A percentile compares a stretch with the other conserved stretches of the same genome.
phyloP scores from a whole-genome alignment of 2,329 filamentous ascomycete genomes.

The Penicillium psychrosexuale region DNA sequence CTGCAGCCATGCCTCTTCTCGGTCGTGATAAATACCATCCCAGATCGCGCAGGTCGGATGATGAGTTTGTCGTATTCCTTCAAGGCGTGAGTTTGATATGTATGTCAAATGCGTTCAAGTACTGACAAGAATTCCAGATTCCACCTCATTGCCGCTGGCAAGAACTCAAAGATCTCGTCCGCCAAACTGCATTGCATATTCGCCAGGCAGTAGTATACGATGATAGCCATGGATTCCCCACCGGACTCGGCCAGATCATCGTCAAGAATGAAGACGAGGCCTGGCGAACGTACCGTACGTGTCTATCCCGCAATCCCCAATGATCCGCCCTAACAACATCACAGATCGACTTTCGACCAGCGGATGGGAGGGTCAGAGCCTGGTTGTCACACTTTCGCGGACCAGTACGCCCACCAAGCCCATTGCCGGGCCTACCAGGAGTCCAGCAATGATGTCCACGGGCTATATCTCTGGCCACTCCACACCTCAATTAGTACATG shows the following conservation, averaged over 20 bases:
- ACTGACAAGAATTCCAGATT: conserved; percentile 30
- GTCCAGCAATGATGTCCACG: conserved; percentile 31
- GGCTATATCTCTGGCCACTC: conserved; percentile 33
- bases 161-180: conserved; percentile 45
- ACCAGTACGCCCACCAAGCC: conserved; percentile 42
- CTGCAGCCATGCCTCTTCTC: conserved; percentile 30
- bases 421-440: conserved; percentile 44
- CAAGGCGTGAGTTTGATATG: conserved; percentile 36
- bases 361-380: conserved; percentile 44
- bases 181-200: conserved; percentile 44
- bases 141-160: conserved; percentile 46
- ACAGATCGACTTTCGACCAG: conserved; percentile 42
- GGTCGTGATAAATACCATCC: conserved; percentile 33
- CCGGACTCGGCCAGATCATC: conserved; percentile 45
- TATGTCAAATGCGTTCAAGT: neutral
- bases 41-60: conserved; percentile 35
- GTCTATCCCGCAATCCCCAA: neutral
- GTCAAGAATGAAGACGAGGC: conserved; percentile 46
- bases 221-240: conserved; percentile 42
- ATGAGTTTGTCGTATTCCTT: conserved; percentile 46
- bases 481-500: conserved; percentile 30
- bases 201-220: conserved; percentile 46
- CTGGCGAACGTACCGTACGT: conserved; percentile 44
- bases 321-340: conserved; percentile 10
- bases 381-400: conserved; percentile 42